Base-by-base conservation (phyloP, 805 yeast species). In the Metschnikowia noctiluminum region DNA sequence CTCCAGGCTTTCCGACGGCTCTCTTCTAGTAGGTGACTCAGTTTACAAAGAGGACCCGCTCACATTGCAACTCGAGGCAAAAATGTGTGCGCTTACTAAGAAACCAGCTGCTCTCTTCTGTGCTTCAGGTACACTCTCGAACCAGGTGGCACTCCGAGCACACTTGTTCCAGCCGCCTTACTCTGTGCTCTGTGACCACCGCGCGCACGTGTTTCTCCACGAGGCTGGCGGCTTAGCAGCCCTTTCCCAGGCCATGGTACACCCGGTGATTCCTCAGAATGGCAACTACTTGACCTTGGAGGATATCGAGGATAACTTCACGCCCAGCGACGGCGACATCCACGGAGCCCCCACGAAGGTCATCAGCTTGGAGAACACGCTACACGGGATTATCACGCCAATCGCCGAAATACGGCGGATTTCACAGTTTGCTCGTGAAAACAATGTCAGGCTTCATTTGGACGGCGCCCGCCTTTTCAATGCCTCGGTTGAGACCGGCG, bases 381-480 rank as follows among this genome's bases (percentile, higher is more conserved):
- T 90, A 42, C 91, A 87, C 58, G 98, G 98, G 26, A 74, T 85
- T 35, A 69, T 91, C 40, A 78, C 80, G 65, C 98, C 98, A 8
- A 59, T 84, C 39, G 92, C 85, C 32, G 97, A 91, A 64, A 76
- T 91, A 47, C 69, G 71, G 49, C 78, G 80, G 48, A 91, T 91
- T 58, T 77, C 85, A 38, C 76, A 69, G 38, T 91, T 87, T 77
- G 88, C 92, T 54, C 73, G 75, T 45, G 77, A 70, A 28, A 74
- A 83, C 56, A 74, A 73, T 46, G 68, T 88, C 47, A 76, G 72
- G 48, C 65, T 90, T 56, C 97, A 92, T 61, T 80, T 90, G 59
- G 98, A 91, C 64, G 98, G 97, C 53, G 98, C 97, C n/a, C 79
- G 98, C 59, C 69, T 91, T 43, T 90, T 95, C 91, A 88, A 87